These are phyloP conservation scores for Monosporascus cannonballus DNA, from an alignment of 2,329 filamentous ascomycete species.

Conservation along the genomic window DNA sequence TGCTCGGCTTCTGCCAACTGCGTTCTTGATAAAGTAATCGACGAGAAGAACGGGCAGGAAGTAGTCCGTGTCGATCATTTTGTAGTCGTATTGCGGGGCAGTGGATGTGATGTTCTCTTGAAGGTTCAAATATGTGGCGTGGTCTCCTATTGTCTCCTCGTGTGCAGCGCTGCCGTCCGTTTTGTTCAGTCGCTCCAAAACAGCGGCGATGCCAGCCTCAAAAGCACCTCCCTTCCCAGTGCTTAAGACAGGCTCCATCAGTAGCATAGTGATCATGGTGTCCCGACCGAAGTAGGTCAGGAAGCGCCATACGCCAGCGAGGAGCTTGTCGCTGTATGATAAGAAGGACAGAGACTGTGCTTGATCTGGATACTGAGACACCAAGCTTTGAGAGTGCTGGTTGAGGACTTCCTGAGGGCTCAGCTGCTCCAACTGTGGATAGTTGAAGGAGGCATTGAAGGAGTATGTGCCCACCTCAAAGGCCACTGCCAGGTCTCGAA, in stretches of 20 bases:
- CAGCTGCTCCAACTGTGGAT: conserved; percentile 54
- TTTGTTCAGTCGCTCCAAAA: conserved; percentile 54
- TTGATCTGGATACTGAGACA: conserved; percentile 37
- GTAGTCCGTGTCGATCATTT: conserved; percentile 60
- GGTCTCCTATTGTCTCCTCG: conserved; percentile 61
- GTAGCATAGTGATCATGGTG: conserved; percentile 53
- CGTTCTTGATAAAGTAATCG: conserved; percentile 48
- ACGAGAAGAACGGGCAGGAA: conserved; percentile 52
- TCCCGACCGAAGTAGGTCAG: conserved; percentile 63
- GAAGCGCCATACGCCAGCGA: conserved; percentile 61
- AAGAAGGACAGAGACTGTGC: conserved; percentile 54
- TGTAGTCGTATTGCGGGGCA: conserved; percentile 49
- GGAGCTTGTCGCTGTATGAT: conserved; percentile 56
- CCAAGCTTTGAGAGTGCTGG: conserved; percentile 36
- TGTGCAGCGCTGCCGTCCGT: conserved; percentile 57
- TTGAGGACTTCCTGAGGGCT: conserved; percentile 43
- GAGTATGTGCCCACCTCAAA: conserved; percentile 49
- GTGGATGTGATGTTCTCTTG: conserved; percentile 47
- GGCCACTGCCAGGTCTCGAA: conserved; percentile 24
- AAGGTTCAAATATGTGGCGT: conserved; percentile 53
- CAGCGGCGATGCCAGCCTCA: conserved; percentile 55
- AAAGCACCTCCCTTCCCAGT: conserved; percentile 46
- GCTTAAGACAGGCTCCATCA: conserved; percentile 53
- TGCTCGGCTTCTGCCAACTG: conserved; percentile 31
- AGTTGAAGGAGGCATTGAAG: conserved; percentile 55